Evolutionary conservation across 179 eudicot species (phyloP).

Genomic region (Silene noctiflora): DNA sequence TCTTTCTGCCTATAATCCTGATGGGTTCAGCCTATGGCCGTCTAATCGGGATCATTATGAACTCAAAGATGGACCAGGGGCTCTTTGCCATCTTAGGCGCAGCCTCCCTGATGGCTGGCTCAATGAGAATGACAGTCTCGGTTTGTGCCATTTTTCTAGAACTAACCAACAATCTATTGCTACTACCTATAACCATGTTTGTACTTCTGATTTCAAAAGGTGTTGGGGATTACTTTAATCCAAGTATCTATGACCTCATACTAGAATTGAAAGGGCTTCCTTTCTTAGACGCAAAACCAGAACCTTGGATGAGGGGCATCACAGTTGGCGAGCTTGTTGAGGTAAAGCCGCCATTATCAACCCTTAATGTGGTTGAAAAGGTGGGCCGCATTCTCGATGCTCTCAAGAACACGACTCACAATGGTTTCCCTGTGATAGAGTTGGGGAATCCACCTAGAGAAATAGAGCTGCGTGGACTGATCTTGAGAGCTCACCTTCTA

Average conservation of each 20-base stretch:
- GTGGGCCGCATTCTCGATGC: conserved; percentile 70
- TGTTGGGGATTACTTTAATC: conserved; percentile 81
- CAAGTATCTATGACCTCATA: conserved; percentile 84
- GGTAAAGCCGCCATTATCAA: conserved; percentile 63
- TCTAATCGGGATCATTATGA: conserved; percentile 64
- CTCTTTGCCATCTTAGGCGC: conserved; percentile 86
- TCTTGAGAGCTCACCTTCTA: conserved; percentile 65
- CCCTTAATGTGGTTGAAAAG: conserved; percentile 63
- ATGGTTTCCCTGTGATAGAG: conserved; percentile 79
- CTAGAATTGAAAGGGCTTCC: conserved; percentile 89
- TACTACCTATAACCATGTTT: conserved; percentile 83
- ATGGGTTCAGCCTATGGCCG: conserved; percentile 94
- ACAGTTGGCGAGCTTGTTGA: conserved; percentile 71
- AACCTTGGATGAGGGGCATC: conserved; percentile 91
- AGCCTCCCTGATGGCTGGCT: conserved; percentile 93
- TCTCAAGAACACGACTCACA: conserved; percentile 69
- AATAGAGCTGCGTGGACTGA: conserved; percentile 57
- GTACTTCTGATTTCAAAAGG: conserved; percentile 83
- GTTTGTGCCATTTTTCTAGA: conserved; percentile 87
- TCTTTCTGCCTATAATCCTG: conserved; percentile 88
- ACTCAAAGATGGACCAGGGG: conserved; percentile 72
- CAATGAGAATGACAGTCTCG: conserved; percentile 97
- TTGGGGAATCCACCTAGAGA: conserved; percentile 33
- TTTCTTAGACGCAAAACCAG: conserved; percentile 76
- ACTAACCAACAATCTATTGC: conserved; percentile 75